Base-by-base conservation (phyloP, 78 protist genomes). In the Creolimax fragrantissima region DNA sequence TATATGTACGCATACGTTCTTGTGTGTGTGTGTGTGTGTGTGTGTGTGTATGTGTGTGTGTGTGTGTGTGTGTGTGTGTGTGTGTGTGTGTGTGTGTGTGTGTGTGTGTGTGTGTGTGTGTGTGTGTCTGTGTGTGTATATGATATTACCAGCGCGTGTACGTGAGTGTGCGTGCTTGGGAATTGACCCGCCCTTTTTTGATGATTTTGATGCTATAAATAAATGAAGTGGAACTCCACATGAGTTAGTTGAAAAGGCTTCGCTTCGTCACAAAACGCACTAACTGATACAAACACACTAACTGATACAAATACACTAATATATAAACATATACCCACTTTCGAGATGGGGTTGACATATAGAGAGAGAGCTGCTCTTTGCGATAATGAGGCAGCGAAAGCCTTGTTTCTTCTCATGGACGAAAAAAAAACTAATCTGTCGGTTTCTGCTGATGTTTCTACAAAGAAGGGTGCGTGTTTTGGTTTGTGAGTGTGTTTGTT, bases 391-490 rank as follows among this genome's bases (percentile, higher is more conserved):
- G 88, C 89, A 43, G 96, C 94, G 3, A 24, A 17, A 58, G 74
- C 74, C 24, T 58, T 95, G 35, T 92, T 95, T 36, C 81, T 86
- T 37, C 4, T 95, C 35, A 95, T 95, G 97, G 94, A 91, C 5
- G 32, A 81, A 2, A 97, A 97, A 85, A 90, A 94, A 43, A 93
- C 96, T 35, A 97, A 95, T 85, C 58, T 97, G 24, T 92, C 94
- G 3, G 94, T 97, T 35, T 95, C 97, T 0, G 96, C 58, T 4
- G 98, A 97, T 88, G 90, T 95, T 35, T 67, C 91, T 32, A 36
- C 36, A 11, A 42, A 58, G 74, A 58, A 58, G 24, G 74, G 74
- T 58, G 24, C 11, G n/a, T n/a, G n/a, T 96, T 4, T 96, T 96
- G 0, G 96, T 93, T 36, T 45, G 43, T 81, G 2, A 43, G 4